Evolutionary conservation across 768 basidiomycete genomes (phyloP).

Genomic region (Rickenella mellea): DNA sequence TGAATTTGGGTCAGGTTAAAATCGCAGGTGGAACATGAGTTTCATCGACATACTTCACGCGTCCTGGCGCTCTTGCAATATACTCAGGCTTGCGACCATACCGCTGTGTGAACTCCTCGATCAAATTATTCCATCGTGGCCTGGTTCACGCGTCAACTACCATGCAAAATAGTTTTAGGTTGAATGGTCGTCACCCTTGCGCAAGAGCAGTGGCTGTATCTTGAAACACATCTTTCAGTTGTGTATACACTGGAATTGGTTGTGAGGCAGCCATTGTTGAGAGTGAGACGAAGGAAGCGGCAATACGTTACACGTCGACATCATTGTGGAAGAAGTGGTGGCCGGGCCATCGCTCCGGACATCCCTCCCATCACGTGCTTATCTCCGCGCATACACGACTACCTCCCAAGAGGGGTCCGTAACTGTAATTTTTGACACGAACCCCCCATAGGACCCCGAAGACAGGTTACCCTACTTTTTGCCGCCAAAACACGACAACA

Average conservation of each 20-base stretch:
- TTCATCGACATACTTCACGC: conserved; percentile 52
- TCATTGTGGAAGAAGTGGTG: too few species aligned
- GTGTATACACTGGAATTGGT: conserved; percentile 52
- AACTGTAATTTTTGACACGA: too few species aligned
- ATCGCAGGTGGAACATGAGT: neutral
- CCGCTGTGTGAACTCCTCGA: conserved; percentile 47
- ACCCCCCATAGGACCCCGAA: too few species aligned
- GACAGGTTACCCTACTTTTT: too few species aligned
- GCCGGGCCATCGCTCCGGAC: too few species aligned
- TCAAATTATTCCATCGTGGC: conserved; percentile 52
- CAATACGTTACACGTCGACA: too few species aligned
- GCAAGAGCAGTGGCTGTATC: conserved; percentile 43
- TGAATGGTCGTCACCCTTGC: conserved; percentile 29
- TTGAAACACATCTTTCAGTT: conserved; percentile 45
- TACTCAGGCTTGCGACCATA: conserved; percentile 62
- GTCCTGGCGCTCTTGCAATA: conserved; percentile 70
- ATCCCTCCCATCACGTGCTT: too few species aligned
- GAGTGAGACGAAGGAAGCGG: too few species aligned
- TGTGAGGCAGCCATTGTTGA: conserved; percentile 41
- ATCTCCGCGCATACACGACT: too few species aligned
- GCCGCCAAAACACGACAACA: too few species aligned
- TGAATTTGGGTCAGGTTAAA: conserved; percentile 5
- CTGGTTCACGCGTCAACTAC: conserved; percentile 13
- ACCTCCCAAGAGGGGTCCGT: too few species aligned
- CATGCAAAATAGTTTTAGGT: neutral